Percentiles rank a stretch among this genome's conserved stretches.
Evolutionary conservation across 495 filamentous ascomycete genomes (phyloP).

Genomic region (Tuber aestivum): DNA sequence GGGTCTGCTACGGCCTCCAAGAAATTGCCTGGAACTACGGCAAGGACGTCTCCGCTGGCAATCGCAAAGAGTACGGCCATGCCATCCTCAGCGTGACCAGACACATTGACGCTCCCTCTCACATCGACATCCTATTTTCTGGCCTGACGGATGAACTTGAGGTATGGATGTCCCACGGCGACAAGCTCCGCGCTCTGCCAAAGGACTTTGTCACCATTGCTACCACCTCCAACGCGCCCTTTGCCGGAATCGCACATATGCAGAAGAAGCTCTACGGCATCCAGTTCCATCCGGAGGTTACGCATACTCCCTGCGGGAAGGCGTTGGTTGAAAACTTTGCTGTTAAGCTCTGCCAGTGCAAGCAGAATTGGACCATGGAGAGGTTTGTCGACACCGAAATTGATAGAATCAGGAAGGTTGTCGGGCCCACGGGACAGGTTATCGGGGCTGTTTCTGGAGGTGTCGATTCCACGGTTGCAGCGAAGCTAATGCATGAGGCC

Average conservation of each 20-base stretch:
- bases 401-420: conserved; percentile 63
- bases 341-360: conserved; percentile 66
- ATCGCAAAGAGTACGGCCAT: conserved; percentile 66
- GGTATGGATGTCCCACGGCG: conserved; percentile 82
- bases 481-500: conserved; percentile 73
- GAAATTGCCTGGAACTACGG: conserved; percentile 72
- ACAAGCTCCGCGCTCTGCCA: conserved; percentile 71
- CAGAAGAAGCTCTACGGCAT: conserved; percentile 65
- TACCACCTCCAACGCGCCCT: conserved; percentile 66
- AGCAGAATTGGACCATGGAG: conserved; percentile 74
- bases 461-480: conserved; percentile 87
- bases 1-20: conserved; percentile 77
- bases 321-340: conserved; percentile 72
- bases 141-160: conserved; percentile 61
- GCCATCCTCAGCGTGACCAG: conserved; percentile 53
- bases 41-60: conserved; percentile 67
- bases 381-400: conserved; percentile 76
- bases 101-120: conserved; percentile 48
- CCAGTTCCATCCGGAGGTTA: conserved; percentile 85
- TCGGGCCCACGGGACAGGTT: conserved; percentile 74
- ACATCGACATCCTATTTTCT: conserved; percentile 67
- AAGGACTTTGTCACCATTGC: conserved; percentile 66
- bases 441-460: conserved; percentile 83
- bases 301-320: conserved; percentile 60
- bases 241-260: conserved; percentile 73